A percentile compares a stretch with the other conserved stretches of the same genome.
These are phyloP conservation scores for Crassisporium funariophilum DNA, from an alignment of 768 basidiomycete species.

Conservation along the genomic window DNA sequence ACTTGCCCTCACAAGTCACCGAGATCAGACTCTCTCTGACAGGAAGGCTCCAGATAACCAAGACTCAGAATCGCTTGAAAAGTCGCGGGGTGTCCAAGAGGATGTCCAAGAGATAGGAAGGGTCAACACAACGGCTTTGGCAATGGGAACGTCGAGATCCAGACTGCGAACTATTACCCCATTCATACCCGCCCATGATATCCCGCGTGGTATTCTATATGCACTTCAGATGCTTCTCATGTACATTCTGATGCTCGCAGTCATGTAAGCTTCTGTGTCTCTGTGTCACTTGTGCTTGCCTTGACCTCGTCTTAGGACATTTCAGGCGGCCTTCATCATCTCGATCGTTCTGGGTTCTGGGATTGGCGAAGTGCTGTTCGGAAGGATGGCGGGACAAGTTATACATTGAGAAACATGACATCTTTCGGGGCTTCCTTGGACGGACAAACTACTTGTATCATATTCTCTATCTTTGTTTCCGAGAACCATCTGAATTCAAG, in stretches of 20 bases:
- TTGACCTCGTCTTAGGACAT: constrained; percentile 60
- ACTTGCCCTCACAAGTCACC: constrained; percentile 13
- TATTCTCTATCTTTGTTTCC: too few species aligned
- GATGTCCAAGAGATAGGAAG: constrained; percentile 6
- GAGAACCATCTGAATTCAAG: too few species aligned
- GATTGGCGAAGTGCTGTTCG: constrained; percentile 74
- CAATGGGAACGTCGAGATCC: constrained; percentile 7
- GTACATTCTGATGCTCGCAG: constrained; percentile 78
- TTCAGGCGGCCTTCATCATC: constrained; percentile 77
- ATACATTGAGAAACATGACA: constrained; percentile 15
- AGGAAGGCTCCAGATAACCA: background rate
- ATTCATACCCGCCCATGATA: constrained; percentile 68
- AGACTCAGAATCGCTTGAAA: constrained; percentile 2
- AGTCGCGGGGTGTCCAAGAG: background rate
- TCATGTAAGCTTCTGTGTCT: constrained; percentile 59
- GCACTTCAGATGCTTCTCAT: constrained; percentile 61
- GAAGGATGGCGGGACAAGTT: constrained; percentile 41
- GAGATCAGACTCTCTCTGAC: constrained; percentile 12
- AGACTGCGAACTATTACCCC: constrained; percentile 50
- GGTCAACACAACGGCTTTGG: constrained; percentile 2
- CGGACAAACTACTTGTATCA: too few species aligned
- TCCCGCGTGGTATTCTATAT: constrained; percentile 68
- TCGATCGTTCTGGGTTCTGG: constrained; percentile 71
- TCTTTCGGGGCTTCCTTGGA: too few species aligned
- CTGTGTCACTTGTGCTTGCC: constrained; percentile 2